Percentiles rank a stretch among this genome's conserved stretches.
These are phyloP conservation scores for Penicillium canariense DNA, from an alignment of 495 filamentous ascomycete species.

Conservation along the genomic window DNA sequence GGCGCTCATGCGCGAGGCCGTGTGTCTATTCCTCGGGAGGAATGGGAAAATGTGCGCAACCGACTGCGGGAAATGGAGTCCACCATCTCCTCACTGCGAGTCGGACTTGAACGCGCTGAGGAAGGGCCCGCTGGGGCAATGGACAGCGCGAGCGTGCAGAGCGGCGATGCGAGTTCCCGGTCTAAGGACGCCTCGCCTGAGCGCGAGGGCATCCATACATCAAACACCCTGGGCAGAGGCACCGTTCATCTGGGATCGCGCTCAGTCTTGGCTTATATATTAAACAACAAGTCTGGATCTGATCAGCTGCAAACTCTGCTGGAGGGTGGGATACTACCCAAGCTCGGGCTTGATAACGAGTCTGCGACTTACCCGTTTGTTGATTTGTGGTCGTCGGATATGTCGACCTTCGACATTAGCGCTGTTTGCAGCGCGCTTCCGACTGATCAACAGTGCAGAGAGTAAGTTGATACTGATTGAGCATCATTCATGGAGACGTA, in stretches of 20 bases:
- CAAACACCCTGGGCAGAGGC: slow-evolving; percentile 53
- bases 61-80: slow-evolving; percentile 44
- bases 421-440: slow-evolving; percentile 72
- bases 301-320: slow-evolving; percentile 64
- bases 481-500: neutral
- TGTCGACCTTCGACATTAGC: slow-evolving; percentile 68
- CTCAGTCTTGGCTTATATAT: slow-evolving; percentile 57
- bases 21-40: slow-evolving; percentile 44
- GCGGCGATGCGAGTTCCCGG: slow-evolving; percentile 49
- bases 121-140: slow-evolving; percentile 27
- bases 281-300: slow-evolving; percentile 62
- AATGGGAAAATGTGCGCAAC: slow-evolving; percentile 48
- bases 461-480: slow-evolving; percentile 43
- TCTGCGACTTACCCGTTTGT: slow-evolving; percentile 77
- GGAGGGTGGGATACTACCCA: slow-evolving; percentile 74
- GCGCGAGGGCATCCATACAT: slow-evolving; percentile 53
- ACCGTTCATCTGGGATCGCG: slow-evolving; percentile 58
- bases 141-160: slow-evolving; percentile 56
- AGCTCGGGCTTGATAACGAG: slow-evolving; percentile 79
- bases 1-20: slow-evolving; percentile 24
- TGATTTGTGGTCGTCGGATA: slow-evolving; percentile 60
- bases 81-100: slow-evolving; percentile 40
- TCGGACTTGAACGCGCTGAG: slow-evolving; percentile 40
- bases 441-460: slow-evolving; percentile 60
- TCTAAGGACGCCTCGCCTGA: slow-evolving; percentile 44